Conservation (phyloP, 2,329 filamentous ascomycete species). For the Ophiocordyceps unilateralis region DNA sequence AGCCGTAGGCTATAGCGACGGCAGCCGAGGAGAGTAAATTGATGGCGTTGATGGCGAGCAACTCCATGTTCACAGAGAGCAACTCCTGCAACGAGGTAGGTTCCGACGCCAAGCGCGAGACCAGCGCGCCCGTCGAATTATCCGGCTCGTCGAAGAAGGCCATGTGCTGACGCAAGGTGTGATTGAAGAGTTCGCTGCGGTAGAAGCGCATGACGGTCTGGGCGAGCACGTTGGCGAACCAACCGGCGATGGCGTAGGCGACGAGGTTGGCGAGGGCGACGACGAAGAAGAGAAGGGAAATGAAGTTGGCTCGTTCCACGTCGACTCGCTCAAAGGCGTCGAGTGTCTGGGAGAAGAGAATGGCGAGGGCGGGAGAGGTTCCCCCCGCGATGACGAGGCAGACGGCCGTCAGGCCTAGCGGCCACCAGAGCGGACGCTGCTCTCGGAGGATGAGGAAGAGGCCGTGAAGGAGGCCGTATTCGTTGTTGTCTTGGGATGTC, state of each 20-base stretch:
- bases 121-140: constrained; percentile 21
- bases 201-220: constrained; percentile 19
- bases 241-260: constrained; percentile 22
- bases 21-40: constrained; percentile 27
- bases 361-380: constrained; percentile 21
- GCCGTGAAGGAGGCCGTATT: constrained; percentile 12
- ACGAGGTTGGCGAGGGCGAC: constrained; percentile 28
- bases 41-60: constrained; percentile 28
- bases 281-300: constrained; percentile 38
- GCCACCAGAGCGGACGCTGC: constrained; percentile 11
- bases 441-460: constrained; percentile 14
- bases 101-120: constrained; percentile 18
- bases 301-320: constrained; percentile 28
- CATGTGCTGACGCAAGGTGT: constrained; percentile 37
- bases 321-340: constrained; percentile 17
- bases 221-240: constrained; percentile 17
- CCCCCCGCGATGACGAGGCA: constrained; percentile 13
- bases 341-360: constrained; percentile 22
- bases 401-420: constrained; percentile 6
- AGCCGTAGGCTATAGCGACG: constrained; percentile 27
- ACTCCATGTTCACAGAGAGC: constrained; percentile 27
- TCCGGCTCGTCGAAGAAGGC: constrained; percentile 22
- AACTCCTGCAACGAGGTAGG: constrained; percentile 32
- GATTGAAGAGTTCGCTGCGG: constrained; percentile 26
- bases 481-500: not conserved